Base-by-base conservation (phyloP, 805 yeast genomes). In the Yarrowia sp. region DNA sequence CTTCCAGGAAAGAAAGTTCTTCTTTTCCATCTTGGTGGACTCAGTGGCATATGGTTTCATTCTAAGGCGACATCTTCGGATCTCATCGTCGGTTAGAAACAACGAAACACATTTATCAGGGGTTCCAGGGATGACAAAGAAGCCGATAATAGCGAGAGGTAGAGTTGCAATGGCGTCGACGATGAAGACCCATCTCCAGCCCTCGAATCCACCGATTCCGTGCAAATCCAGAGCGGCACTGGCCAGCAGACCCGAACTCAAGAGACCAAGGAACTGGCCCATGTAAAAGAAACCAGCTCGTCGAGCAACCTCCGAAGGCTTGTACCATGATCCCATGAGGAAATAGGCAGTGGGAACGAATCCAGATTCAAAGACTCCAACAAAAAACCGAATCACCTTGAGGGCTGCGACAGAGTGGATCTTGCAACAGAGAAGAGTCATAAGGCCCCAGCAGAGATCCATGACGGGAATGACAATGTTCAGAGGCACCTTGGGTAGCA, bases 171-270 rank as follows among this genome's bases (percentile, higher is more conserved):
- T 70, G 12, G 86, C 87, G 71, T 86, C 90, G 67, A 88, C 79
- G 52, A 88, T 83, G 70, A 85, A 87, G 71, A 85, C 83, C 91
- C 91, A 88, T 77, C 86, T 79, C 91, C 91, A 88, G 12, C 89
- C 85, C 9, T 80, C 79, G 12, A 83, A 75, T 0, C 90, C 90
- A 51, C 73, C 70, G 11, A 71, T 76, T 32, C 87, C 89, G 62
- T 79, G 74, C 68, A 87, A 71, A 41, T 74, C 68, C 65, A 76
- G 81, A 30, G 85, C 79, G 11, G 86, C 82, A 17, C 87, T 83
- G 69, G 86, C 87, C 43, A 87, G 76, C 66, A 85, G 81, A 48
- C 89, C 88, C 1, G 88, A 80, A 16, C 89, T 84, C 65, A 86
- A 76, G 21, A 81, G 75, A 36, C 89, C 92, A 38, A 88, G 75